Evolutionary conservation across 495 filamentous ascomycete genomes (phyloP).

Genomic region (Penicillium cinerascens): DNA sequence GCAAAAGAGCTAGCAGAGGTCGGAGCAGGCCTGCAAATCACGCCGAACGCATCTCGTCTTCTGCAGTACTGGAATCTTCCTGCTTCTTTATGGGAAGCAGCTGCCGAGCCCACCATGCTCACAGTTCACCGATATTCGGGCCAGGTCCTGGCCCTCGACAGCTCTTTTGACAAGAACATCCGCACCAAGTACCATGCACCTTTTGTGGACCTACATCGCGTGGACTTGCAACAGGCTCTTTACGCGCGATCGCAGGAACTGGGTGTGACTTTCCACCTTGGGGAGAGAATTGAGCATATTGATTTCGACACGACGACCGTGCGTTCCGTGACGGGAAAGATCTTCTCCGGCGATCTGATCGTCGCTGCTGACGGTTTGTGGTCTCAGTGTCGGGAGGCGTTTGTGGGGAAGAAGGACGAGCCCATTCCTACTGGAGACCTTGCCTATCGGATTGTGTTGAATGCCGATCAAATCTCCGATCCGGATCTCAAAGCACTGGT

Average conservation of each 20-base stretch:
- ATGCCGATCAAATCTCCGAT: slow-evolving; percentile 40
- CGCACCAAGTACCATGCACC: slow-evolving; percentile 44
- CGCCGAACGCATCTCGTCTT: slow-evolving; percentile 54
- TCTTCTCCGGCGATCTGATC: slow-evolving; percentile 48
- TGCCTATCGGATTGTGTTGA: slow-evolving; percentile 66
- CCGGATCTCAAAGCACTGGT: slow-evolving; percentile 46
- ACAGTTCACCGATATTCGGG: slow-evolving; percentile 58
- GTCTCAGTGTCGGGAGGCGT: slow-evolving; percentile 45
- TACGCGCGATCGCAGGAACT: slow-evolving; percentile 49
- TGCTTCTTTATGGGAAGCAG: slow-evolving; percentile 40
- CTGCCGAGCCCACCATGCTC: slow-evolving; percentile 50
- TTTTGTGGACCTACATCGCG: slow-evolving; percentile 59
- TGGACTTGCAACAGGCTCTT: slow-evolving; percentile 53
- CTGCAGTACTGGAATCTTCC: slow-evolving; percentile 53
- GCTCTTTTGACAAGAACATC: slow-evolving; percentile 41
- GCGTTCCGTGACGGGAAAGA: slow-evolving; percentile 21
- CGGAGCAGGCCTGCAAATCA: slow-evolving; percentile 54
- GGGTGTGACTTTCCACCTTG: slow-evolving; percentile 48
- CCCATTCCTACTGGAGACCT: slow-evolving; percentile 63
- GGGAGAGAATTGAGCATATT: slow-evolving; percentile 41
- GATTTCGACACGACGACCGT: slow-evolving; percentile 31
- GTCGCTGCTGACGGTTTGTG: slow-evolving; percentile 59
- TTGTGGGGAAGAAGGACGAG: slow-evolving; percentile 40
- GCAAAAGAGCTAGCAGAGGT: slow-evolving; percentile 57
- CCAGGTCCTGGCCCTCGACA: slow-evolving; percentile 49